Evolutionary conservation across 1,284 basidiomycete species (phyloP).

Genomic region (Clitocybe nebularis): DNA sequence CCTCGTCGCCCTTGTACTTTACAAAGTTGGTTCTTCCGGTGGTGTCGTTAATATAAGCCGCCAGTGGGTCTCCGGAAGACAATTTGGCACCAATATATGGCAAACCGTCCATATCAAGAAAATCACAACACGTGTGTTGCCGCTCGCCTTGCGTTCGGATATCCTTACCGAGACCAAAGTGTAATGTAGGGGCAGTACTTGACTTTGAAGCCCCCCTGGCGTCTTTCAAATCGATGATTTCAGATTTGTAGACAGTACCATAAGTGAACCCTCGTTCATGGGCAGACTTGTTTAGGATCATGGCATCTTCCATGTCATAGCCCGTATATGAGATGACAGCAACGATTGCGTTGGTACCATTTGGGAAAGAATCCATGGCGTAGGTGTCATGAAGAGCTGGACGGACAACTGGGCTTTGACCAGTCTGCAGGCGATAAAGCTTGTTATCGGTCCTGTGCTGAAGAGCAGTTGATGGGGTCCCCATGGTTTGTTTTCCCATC

Average conservation of each 20-base stretch:
- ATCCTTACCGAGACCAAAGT: conserved; percentile 87
- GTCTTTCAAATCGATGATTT: conserved; percentile 89
- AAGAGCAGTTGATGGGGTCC: conserved; percentile 91
- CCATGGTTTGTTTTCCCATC: conserved; percentile 99
- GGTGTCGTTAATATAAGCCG: conserved; percentile 87
- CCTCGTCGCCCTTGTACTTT: conserved; percentile 98
- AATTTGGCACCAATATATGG: conserved; percentile 77
- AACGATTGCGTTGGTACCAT: conserved; percentile 97
- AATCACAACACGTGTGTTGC: conserved; percentile 51
- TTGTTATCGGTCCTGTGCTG: conserved; percentile 97
- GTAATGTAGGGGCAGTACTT: conserved; percentile 52
- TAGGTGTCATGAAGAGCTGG: conserved; percentile 93
- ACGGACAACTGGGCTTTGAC: conserved; percentile 94
- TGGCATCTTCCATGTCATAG: conserved; percentile 99
- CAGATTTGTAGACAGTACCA: conserved; percentile 95
- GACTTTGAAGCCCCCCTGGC: conserved; percentile 62
- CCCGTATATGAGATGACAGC: conserved; percentile 99
- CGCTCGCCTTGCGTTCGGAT: conserved; percentile 59
- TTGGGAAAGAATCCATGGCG: conserved; percentile 98
- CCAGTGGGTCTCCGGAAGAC: conserved; percentile 74
- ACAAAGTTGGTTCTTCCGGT: conserved; percentile 82
- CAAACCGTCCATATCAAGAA: conserved; percentile 83
- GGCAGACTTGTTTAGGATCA: conserved; percentile 99
- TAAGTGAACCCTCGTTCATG: conserved; percentile 98
- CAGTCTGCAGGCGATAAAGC: conserved; percentile 92